Conservation (phyloP, 176 grass and related monocot genomes). For the Poa annua region DNA sequence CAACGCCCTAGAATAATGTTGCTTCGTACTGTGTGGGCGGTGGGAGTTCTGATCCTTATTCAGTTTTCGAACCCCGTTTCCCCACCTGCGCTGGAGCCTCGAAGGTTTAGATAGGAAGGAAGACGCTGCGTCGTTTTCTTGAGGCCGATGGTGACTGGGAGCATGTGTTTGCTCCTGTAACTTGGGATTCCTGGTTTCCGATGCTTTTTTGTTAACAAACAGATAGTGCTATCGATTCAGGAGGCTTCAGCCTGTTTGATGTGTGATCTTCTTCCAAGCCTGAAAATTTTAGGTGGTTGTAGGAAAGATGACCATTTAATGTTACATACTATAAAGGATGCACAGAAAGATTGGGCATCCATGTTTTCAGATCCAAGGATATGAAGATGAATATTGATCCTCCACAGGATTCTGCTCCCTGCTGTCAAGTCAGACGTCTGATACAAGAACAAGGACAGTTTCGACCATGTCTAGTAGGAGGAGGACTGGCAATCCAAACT, state of each 20-base stretch:
- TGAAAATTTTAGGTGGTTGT: slow-evolving; percentile 39
- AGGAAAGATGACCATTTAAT: slow-evolving; percentile 79
- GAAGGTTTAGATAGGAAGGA: background rate
- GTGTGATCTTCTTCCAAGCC: background rate
- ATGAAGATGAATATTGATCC: slow-evolving; percentile 64
- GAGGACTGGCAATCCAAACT: slow-evolving; percentile 39
- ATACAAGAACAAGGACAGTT: slow-evolving; percentile 56
- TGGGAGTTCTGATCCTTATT: background rate
- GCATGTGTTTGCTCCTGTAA: background rate
- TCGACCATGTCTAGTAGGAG: slow-evolving; percentile 51
- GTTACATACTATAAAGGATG: slow-evolving; percentile 71
- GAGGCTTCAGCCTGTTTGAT: background rate
- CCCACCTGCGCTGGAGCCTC: background rate
- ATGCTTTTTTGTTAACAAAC: background rate
- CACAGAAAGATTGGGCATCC: slow-evolving; percentile 66
- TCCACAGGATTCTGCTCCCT: slow-evolving; percentile 11
- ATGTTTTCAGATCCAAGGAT: slow-evolving; percentile 91
- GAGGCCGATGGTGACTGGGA: background rate
- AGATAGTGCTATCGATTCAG: background rate
- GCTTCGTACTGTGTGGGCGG: background rate
- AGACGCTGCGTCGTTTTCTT: background rate
- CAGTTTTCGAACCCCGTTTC: background rate
- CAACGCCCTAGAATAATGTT: background rate
- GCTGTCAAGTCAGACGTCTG: slow-evolving; percentile 45
- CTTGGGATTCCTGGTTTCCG: background rate